Evolutionary conservation across 768 basidiomycete species (phyloP).

Genomic region (Paxillus ammoniavirescens): DNA sequence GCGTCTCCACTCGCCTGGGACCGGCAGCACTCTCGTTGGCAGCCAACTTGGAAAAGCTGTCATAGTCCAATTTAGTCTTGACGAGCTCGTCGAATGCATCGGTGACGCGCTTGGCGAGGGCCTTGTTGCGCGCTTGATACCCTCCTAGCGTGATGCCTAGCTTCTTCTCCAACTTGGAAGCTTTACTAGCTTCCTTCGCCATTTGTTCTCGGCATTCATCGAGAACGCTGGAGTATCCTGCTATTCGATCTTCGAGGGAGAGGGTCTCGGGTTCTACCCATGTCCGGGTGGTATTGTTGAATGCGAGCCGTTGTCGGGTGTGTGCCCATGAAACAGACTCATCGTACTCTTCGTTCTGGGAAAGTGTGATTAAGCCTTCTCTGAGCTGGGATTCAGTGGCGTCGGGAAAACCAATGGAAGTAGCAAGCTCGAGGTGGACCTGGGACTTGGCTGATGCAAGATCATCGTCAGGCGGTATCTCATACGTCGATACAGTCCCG

Average conservation of each 20-base stretch:
- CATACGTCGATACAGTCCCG: constrained; percentile 63
- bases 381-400: constrained; percentile 78
- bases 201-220: constrained; percentile 66
- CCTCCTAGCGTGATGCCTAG: constrained; percentile 86
- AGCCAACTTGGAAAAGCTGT: constrained; percentile 75
- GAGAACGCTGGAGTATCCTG: constrained; percentile 63
- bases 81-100: constrained; percentile 73
- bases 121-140: constrained; percentile 74
- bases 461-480: constrained; percentile 73
- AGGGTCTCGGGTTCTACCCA: constrained; percentile 72
- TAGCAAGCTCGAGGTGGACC: constrained; percentile 81
- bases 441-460: constrained; percentile 65
- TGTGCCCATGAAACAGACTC: constrained; percentile 71
- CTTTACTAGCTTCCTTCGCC: constrained; percentile 77
- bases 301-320: constrained; percentile 60
- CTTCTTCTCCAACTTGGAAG: constrained; percentile 88
- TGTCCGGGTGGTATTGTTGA: constrained; percentile 48
- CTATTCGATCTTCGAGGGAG: constrained; percentile 55
- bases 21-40: constrained; percentile 72
- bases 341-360: constrained; percentile 60
- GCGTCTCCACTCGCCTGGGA: constrained; percentile 71
- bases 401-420: constrained; percentile 78
- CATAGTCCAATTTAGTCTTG: constrained; percentile 64
- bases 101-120: constrained; percentile 59
- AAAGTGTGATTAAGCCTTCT: constrained; percentile 65